Percentiles rank a stretch among this genome's conserved stretches.
Conservation (phyloP, 1,284 basidiomycete genomes). For the Pseudomicrostroma phylloplanum region DNA sequence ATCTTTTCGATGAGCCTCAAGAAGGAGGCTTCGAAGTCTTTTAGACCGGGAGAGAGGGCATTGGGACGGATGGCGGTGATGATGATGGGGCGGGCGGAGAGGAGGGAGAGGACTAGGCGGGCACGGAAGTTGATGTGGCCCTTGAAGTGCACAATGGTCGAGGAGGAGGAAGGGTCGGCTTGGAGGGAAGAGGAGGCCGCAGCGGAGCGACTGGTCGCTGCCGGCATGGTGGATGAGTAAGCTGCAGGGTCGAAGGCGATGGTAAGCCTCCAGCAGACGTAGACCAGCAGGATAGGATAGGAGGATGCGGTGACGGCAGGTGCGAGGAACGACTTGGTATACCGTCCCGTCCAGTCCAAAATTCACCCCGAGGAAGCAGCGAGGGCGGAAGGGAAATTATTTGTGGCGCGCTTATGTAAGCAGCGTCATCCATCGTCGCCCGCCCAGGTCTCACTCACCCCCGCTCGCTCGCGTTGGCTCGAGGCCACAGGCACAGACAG, state of each 20-base stretch:
- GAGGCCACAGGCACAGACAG: too few species aligned
- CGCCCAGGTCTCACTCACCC: too few species aligned
- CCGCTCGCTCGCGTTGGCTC: too few species aligned
- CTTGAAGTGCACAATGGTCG: slow-evolving; percentile 56
- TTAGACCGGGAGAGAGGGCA: slow-evolving; percentile 86
- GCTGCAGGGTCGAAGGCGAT: neutral
- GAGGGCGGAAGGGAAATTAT: too few species aligned
- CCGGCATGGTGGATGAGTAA: too few species aligned
- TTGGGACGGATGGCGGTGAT: slow-evolving; percentile 85
- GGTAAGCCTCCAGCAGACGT: neutral
- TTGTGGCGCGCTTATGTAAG: too few species aligned
- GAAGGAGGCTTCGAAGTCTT: slow-evolving; percentile 90
- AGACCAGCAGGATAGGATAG: too few species aligned
- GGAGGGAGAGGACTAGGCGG: slow-evolving; percentile 75
- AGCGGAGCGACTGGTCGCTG: neutral
- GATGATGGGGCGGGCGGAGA: slow-evolving; percentile 77
- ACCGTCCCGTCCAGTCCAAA: too few species aligned
- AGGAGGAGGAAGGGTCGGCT: slow-evolving; percentile 2
- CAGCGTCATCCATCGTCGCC: too few species aligned
- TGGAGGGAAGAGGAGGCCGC: slow-evolving; percentile 5
- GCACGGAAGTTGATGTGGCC: slow-evolving; percentile 79
- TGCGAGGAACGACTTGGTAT: too few species aligned
- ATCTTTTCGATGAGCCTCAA: slow-evolving; percentile 81
- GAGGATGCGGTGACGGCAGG: too few species aligned
- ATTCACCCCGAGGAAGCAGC: too few species aligned